Conservation (phyloP, 2,329 filamentous ascomycete species). For the Fusarium sp. region DNA sequence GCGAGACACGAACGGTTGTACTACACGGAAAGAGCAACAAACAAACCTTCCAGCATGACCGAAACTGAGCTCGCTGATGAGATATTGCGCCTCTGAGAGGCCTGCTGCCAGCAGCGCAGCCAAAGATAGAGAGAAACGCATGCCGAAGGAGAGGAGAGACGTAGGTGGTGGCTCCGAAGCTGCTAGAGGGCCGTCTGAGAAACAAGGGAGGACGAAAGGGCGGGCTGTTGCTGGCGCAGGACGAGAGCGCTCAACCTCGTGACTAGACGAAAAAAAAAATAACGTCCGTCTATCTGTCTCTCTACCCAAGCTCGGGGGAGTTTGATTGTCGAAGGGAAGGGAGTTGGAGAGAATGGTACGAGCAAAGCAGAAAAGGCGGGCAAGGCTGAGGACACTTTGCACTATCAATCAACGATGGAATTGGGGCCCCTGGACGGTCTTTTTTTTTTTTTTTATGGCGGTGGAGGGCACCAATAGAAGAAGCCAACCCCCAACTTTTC, state of each 20-base stretch:
- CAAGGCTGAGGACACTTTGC: constrained; percentile 46
- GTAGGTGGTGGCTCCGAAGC: constrained; percentile 24
- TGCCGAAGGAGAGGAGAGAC: constrained; percentile 43
- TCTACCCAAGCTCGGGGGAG: not conserved
- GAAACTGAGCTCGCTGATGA: constrained; percentile 79
- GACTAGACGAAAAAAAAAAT: constrained; percentile 14
- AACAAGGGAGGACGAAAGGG: not conserved
- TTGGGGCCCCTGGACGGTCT: constrained; percentile 23
- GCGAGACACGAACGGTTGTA: constrained; percentile 8
- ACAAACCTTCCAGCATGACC: constrained; percentile 70
- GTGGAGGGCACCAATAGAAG: constrained; percentile 16
- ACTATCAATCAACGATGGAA: constrained; percentile 24
- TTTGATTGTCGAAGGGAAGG: constrained; percentile 10
- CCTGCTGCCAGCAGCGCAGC: constrained; percentile 55
- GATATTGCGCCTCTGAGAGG: constrained; percentile 67
- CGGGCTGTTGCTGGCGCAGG: not conserved
- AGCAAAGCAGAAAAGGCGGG: constrained; percentile 23
- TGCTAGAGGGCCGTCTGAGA: not conserved
- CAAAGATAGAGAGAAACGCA: constrained; percentile 55
- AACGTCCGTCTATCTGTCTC: constrained; percentile 1
- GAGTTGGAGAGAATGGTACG: constrained; percentile 14
- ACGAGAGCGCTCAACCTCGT: constrained; percentile 3
- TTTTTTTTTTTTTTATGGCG: not conserved
- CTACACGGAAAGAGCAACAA: not conserved
- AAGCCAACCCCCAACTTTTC: not conserved